Evolutionary conservation across 2,329 filamentous ascomycete genomes (phyloP).

Genomic region (Trichothecium sympodiale): DNA sequence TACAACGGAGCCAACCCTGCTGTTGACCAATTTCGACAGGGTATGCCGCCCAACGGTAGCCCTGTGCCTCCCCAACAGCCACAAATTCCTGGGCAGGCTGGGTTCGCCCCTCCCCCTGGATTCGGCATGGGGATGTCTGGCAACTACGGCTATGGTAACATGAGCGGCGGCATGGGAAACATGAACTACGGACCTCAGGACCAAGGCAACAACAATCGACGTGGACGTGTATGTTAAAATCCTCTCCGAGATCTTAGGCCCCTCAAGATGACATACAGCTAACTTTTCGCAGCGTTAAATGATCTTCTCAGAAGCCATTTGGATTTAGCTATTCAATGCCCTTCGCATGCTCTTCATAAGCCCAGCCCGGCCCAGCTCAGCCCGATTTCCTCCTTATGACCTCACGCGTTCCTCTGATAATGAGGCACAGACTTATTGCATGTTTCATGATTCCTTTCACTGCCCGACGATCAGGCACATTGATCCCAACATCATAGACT

Average conservation of each 20-base stretch:
- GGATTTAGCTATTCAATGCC: too few relatives aligned
- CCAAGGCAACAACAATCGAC: constrained; percentile 38
- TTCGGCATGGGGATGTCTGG: constrained; percentile 21
- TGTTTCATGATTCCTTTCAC: too few relatives aligned
- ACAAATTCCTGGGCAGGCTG: constrained; percentile 26
- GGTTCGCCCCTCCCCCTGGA: constrained; percentile 34
- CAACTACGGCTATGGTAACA: constrained; percentile 30
- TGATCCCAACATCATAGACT: too few relatives aligned
- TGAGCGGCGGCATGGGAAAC: constrained; percentile 27
- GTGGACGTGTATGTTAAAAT: constrained; percentile 42
- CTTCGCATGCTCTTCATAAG: too few relatives aligned
- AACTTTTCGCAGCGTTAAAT: too few relatives aligned
- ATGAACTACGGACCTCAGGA: constrained; percentile 43
- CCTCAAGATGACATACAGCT: too few relatives aligned
- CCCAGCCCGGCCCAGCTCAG: too few relatives aligned
- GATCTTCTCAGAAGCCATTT: too few relatives aligned
- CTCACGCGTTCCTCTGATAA: too few relatives aligned
- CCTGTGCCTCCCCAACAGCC: constrained; percentile 34
- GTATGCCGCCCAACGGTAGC: constrained; percentile 37
- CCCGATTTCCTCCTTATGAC: too few relatives aligned
- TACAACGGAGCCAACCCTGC: constrained; percentile 36
- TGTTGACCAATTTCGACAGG: constrained; percentile 45
- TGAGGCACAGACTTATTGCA: too few relatives aligned
- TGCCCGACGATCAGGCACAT: too few relatives aligned
- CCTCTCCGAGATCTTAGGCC: constrained; percentile 1